Percentiles rank a stretch among this genome's conserved stretches.
Evolutionary conservation across 2,329 filamentous ascomycete genomes (phyloP).

Genomic region (Aspergillus jensenii): DNA sequence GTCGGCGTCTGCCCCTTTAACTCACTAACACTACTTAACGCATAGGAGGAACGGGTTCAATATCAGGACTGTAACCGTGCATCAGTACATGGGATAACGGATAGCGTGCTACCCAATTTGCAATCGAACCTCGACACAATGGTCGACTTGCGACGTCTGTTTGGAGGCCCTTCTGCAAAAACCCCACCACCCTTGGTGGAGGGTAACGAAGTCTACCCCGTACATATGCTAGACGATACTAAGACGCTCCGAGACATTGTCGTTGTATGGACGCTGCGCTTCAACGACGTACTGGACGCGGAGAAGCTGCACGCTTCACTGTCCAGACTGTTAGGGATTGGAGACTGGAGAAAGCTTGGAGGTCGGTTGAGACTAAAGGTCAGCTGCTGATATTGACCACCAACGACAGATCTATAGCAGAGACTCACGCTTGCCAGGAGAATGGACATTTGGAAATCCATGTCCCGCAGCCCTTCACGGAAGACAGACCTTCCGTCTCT

Average conservation of each 20-base stretch:
- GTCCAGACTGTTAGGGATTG: background rate
- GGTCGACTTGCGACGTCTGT: background rate
- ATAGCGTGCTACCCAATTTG: too few species aligned
- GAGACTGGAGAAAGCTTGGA: slow-evolving; percentile 5
- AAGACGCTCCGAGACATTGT: background rate
- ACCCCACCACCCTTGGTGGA: background rate
- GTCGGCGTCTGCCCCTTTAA: too few species aligned
- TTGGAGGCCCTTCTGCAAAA: background rate
- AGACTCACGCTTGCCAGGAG: background rate
- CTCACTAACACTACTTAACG: too few species aligned
- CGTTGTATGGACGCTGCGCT: background rate
- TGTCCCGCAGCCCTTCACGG: background rate
- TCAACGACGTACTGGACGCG: slow-evolving; percentile 2
- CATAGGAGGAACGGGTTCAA: too few species aligned
- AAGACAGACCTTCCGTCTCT: background rate
- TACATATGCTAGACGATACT: background rate
- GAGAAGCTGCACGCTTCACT: background rate
- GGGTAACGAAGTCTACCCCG: background rate
- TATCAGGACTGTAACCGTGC: too few species aligned
- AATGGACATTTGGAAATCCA: background rate
- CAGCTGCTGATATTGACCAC: too few species aligned
- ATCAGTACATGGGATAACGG: too few species aligned
- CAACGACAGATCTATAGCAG: too few species aligned
- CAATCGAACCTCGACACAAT: background rate
- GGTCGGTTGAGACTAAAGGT: background rate